These are phyloP conservation scores for Saccharata proteae DNA, from an alignment of 2,329 filamentous ascomycete genomes.

Conservation along the genomic window DNA sequence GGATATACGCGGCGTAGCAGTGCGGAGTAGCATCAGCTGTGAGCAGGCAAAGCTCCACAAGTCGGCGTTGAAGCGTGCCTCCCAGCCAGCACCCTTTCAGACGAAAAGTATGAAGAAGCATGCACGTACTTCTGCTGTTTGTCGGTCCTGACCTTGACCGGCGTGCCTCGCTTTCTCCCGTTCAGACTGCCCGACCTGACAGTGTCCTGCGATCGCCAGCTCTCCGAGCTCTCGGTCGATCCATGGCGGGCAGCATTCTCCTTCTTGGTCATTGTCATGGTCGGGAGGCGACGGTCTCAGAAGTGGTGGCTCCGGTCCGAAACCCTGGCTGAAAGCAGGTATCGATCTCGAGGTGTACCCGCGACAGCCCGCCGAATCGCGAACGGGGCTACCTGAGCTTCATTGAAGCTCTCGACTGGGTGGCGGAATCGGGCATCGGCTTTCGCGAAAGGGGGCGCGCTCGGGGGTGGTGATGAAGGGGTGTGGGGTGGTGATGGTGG, in stretches of 20 bases:
- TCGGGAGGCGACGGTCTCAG: constrained; percentile 7
- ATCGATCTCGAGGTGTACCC: constrained; percentile 8
- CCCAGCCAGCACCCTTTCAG: too few relatives aligned
- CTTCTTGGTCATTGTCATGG: constrained; percentile 49
- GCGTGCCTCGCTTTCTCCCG: constrained; percentile 22
- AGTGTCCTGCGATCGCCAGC: constrained; percentile 55
- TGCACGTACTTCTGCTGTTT: constrained; percentile 38
- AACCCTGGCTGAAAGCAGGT: constrained; percentile 9
- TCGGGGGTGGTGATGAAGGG: constrained; percentile 2
- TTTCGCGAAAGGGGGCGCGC: constrained; percentile 3
- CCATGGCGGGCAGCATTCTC: constrained; percentile 53
- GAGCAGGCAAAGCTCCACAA: too few relatives aligned
- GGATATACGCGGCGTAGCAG: too few relatives aligned
- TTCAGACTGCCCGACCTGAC: constrained; percentile 31
- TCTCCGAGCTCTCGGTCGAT: constrained; percentile 54
- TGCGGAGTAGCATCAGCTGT: too few relatives aligned
- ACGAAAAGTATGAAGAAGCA: constrained; percentile 7
- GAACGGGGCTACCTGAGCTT: constrained; percentile 8
- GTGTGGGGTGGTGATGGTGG: constrained; percentile 3
- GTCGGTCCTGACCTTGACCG: constrained; percentile 43
- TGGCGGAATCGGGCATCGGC: constrained; percentile 7
- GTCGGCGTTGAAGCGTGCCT: too few relatives aligned
- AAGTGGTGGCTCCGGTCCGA: constrained; percentile 5
- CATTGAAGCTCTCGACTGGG: constrained; percentile 8
- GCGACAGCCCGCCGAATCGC: constrained; percentile 8